These are phyloP conservation scores for Nemania bipapillata DNA, from an alignment of 2,329 filamentous ascomycete species.

Conservation along the genomic window DNA sequence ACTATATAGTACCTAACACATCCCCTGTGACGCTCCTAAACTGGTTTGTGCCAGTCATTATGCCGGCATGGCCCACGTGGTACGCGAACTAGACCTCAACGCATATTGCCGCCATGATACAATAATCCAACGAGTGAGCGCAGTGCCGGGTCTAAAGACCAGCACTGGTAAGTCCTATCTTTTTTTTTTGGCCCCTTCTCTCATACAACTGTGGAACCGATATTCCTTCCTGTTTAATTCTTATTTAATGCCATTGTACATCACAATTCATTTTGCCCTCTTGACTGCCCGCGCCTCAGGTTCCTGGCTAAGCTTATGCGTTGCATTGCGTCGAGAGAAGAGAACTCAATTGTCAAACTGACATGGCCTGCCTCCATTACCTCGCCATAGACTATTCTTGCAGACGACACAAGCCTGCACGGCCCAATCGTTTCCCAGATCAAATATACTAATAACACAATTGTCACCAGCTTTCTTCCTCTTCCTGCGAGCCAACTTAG, in stretches of 20 bases:
- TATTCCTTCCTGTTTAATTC: background rate
- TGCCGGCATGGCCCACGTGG: conserved; percentile 53
- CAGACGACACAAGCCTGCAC: background rate
- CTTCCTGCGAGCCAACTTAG: conserved; percentile 82
- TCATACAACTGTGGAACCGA: background rate
- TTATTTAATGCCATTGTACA: background rate
- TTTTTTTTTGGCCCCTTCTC: conserved; percentile 1
- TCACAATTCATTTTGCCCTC: background rate
- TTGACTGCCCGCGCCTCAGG: background rate
- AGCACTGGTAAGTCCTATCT: conserved; percentile 65
- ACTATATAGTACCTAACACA: background rate
- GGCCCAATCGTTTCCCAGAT: background rate
- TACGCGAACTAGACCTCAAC: conserved; percentile 51
- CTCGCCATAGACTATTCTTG: background rate
- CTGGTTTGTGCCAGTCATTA: conserved; percentile 48
- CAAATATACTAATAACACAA: conserved; percentile 41
- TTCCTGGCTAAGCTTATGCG: conserved; percentile 9
- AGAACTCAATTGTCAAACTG: background rate
- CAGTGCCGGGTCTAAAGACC: conserved; percentile 67
- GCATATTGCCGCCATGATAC: conserved; percentile 54
- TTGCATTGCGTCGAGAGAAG: background rate
- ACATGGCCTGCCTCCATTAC: background rate
- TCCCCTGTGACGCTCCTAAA: conserved; percentile 12
- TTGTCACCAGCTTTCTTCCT: conserved; percentile 78
- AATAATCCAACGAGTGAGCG: conserved; percentile 65